These are phyloP conservation scores for Entoloma clypeatum DNA, from an alignment of 1,284 basidiomycete genomes.

Conservation along the genomic window DNA sequence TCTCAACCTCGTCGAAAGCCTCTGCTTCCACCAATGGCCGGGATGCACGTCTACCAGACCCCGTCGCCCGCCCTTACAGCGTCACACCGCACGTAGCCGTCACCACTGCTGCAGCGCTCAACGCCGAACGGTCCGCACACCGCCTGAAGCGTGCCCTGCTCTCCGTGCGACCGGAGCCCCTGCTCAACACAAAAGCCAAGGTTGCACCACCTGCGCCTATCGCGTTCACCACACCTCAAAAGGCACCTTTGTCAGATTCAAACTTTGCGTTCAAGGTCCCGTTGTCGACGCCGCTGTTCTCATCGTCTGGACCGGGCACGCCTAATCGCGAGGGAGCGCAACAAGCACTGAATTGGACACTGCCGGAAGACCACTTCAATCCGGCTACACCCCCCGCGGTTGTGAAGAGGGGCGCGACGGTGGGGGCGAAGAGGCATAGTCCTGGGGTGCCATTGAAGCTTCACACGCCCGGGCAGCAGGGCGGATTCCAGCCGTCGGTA, in stretches of 20 bases:
- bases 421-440: conserved; percentile 37
- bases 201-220: conserved; percentile 37
- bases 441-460: conserved; percentile 41
- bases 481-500: not conserved
- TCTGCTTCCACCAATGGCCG: conserved; percentile 20
- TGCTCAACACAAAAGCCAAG: conserved; percentile 56
- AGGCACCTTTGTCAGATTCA: conserved; percentile 10
- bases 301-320: no score
- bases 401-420: conserved; percentile 31
- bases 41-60: conserved; percentile 41
- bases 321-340: conserved; percentile 15
- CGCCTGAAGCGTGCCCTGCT: conserved; percentile 69
- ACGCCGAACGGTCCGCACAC: conserved; percentile 69
- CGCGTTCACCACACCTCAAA: conserved; percentile 39
- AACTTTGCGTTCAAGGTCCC: conserved; percentile 25
- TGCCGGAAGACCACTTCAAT: conserved; percentile 36
- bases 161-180: conserved; percentile 53
- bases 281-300: conserved; percentile 25
- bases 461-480: conserved; percentile 19
- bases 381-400: conserved; percentile 25
- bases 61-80: conserved; percentile 33
- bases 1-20: conserved; percentile 16
- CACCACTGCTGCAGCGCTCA: conserved; percentile 73
- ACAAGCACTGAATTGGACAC: conserved; percentile 22
- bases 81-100: conserved; percentile 62